phyloP scores from a whole-genome alignment of 2,329 filamentous ascomycete species.

The Colletotrichum liaoningense region DNA sequence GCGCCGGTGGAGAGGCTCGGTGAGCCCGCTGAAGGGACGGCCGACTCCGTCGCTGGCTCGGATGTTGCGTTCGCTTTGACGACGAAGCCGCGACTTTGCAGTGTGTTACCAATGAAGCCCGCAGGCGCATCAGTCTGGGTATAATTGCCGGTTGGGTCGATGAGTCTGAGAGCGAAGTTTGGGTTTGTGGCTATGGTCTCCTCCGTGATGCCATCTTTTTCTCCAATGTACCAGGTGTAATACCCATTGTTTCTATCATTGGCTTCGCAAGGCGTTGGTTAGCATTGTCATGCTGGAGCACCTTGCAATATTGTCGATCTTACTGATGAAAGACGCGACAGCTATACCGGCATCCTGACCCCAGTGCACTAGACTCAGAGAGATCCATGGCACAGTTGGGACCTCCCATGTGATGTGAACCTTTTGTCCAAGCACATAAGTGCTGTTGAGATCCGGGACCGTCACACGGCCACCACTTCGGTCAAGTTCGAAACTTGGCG shows the following conservation, averaged over 20 bases:
- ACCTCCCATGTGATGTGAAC: constrained; percentile 18
- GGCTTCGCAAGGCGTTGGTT: neutral
- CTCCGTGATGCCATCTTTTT: constrained; percentile 6
- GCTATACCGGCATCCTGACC: constrained; percentile 14
- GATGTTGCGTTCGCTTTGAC: constrained; percentile 7
- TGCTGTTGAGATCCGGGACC: constrained; percentile 20
- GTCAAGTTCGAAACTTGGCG: constrained; percentile 29
- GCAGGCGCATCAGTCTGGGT: constrained; percentile 5
- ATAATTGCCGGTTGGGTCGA: constrained; percentile 22
- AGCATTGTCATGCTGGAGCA: neutral
- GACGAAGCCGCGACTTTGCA: constrained; percentile 24
- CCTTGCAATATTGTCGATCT: neutral
- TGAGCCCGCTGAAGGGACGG: neutral
- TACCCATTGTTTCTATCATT: constrained; percentile 21
- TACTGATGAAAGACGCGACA: constrained; percentile 22
- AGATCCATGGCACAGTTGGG: constrained; percentile 11
- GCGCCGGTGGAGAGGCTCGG: neutral
- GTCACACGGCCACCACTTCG: neutral
- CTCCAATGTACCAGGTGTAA: constrained; percentile 22
- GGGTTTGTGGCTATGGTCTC: neutral
- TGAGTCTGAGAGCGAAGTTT: constrained; percentile 16
- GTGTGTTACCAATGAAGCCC: constrained; percentile 23
- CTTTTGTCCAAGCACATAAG: constrained; percentile 16
- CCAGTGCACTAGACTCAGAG: constrained; percentile 29
- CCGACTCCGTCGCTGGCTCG: neutral